These are phyloP conservation scores for Collybiopsis luxurians DNA, from an alignment of 768 basidiomycete genomes.

Conservation along the genomic window DNA sequence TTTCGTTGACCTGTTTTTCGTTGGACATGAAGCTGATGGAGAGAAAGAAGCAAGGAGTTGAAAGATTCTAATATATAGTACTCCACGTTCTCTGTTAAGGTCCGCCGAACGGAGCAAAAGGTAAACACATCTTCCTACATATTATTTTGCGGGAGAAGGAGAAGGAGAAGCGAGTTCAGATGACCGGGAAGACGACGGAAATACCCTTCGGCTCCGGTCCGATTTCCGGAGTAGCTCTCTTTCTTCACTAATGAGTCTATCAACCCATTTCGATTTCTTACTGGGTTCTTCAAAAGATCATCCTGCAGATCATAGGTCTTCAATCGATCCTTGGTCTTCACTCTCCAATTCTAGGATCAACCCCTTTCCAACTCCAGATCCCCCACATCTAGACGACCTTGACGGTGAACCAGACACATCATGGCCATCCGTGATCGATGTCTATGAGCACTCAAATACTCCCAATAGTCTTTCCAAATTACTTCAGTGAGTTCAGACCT, in stretches of 20 bases:
- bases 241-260: constrained; percentile 5
- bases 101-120: neutral
- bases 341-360: neutral
- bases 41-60: neutral
- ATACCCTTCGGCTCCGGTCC: too few species aligned
- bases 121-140: too few species aligned
- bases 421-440: constrained; percentile 31
- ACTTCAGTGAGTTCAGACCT: constrained; percentile 22
- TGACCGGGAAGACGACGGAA: too few species aligned
- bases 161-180: too few species aligned
- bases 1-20: neutral
- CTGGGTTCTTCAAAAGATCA: constrained; percentile 22
- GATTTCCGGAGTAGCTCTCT: too few species aligned
- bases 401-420: constrained; percentile 14
- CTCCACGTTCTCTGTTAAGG: neutral
- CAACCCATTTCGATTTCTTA: constrained; percentile 27
- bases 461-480: constrained; percentile 13
- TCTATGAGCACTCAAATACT: constrained; percentile 16
- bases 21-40: neutral
- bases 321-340: constrained; percentile 26
- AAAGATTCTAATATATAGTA: neutral
- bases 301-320: constrained; percentile 19
- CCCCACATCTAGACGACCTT: neutral
- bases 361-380: neutral
- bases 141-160: too few species aligned